phyloP scores from a whole-genome alignment of 495 filamentous ascomycete species.

The Podospora fimiseda region DNA sequence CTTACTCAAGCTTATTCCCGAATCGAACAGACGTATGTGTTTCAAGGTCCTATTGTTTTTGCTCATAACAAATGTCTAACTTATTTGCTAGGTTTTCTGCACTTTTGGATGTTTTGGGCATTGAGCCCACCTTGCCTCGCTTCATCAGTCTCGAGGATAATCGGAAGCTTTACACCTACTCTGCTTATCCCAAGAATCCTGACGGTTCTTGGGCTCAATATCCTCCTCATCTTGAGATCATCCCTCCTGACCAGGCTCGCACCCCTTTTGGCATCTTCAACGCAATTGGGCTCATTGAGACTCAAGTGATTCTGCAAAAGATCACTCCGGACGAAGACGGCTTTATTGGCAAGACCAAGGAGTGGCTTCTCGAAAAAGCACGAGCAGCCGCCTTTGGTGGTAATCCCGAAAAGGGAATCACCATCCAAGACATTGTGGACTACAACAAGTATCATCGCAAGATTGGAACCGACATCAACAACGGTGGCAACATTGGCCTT shows the following conservation, averaged over 20 bases:
- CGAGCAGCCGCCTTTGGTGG: conserved; percentile 24
- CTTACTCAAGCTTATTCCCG: conserved; percentile 34
- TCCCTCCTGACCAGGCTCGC: conserved; percentile 22
- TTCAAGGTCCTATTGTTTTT: background rate
- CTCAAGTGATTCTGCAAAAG: conserved; percentile 28
- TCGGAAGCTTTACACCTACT: conserved; percentile 25
- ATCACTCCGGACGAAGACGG: conserved; percentile 29
- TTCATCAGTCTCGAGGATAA: conserved; percentile 25
- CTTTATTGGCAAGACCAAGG: conserved; percentile 25
- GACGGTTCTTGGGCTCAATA: conserved; percentile 25
- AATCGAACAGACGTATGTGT: conserved; percentile 33
- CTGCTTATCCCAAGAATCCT: conserved; percentile 22
- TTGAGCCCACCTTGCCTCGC: conserved; percentile 31
- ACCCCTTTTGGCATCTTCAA: conserved; percentile 28
- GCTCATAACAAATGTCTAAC: background rate
- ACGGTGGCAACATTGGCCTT: conserved; percentile 38
- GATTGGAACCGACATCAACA: conserved; percentile 32
- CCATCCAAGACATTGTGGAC: conserved; percentile 33
- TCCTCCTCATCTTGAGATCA: conserved; percentile 31
- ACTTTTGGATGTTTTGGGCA: conserved; percentile 30
- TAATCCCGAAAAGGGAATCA: conserved; percentile 28
- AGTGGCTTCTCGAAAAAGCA: conserved; percentile 23
- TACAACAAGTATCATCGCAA: conserved; percentile 33
- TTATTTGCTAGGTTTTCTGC: conserved; percentile 24
- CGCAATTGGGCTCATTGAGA: conserved; percentile 26